Evolutionary conservation across 139 green algal species (phyloP), one percentile per base, ranked within the genome.

Genomic region (Chlamydomonas sp.): DNA sequence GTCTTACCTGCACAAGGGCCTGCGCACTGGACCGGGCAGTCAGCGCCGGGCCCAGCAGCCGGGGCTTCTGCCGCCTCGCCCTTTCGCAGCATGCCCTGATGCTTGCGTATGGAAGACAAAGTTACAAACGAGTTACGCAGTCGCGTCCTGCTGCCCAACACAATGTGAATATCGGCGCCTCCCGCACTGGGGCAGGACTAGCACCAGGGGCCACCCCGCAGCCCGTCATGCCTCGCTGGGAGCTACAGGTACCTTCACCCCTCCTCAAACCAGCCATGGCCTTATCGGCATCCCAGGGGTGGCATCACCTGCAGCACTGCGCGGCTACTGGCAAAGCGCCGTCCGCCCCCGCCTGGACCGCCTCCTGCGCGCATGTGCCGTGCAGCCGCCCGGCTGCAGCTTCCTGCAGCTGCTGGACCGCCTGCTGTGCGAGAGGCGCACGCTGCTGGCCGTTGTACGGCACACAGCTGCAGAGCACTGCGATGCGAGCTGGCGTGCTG

Each of bases 401-500:
- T 79, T 86, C 68, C 79, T 90, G 14, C 14, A 63, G 16, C 78
- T 85, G 6, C 31, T 86, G 15, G 86, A 90, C 61, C 61, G 68
- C 60, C 63, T 90, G 62, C 78, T 90, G 15, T 76, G 60, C 9
- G 77, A 83, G 71, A 61, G 82, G 3, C 75, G 83, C 74, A 72
- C 64, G n/a, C 31, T 79, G 8, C 20, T 31, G 61, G 78, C 77
- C 62, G 57, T 64, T 2, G 71, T 72, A 1, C 79, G 71, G 17
- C 86, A 90, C 72, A 63, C 15, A 0, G 79, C 79, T 0, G 57
- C 7, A 0, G 12, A 18, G 1, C 86, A 90, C 71, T 60, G n/a
- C 5, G 61, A 72, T 49, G 10, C 31, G 2, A 57, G 2, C 0
- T 90, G 86, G 86, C 86, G 86, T 16, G 31, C 60, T 3, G 86